phyloP scores from a whole-genome alignment of 2,329 filamentous ascomycete species.

The Tolypocladium pustulatum region DNA sequence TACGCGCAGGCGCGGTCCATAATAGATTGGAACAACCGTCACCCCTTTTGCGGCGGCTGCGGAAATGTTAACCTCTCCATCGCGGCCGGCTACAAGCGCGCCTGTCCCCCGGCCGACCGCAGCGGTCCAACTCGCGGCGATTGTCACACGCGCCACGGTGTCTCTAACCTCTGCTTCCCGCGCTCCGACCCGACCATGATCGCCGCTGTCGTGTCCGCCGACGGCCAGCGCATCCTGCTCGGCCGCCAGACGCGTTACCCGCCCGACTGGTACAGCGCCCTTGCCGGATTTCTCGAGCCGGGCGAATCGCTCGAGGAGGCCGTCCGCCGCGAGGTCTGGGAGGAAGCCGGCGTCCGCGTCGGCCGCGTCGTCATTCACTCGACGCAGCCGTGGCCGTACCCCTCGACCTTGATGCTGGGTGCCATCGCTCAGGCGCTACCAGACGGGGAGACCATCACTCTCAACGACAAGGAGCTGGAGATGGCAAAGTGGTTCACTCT shows the following conservation, averaged over 20 bases:
- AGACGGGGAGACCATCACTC: constrained; percentile 57
- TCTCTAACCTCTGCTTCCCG: constrained; percentile 88
- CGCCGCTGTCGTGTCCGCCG: constrained; percentile 77
- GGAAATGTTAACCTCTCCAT: constrained; percentile 71
- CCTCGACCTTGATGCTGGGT: constrained; percentile 74
- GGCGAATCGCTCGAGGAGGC: constrained; percentile 80
- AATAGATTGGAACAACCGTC: constrained; percentile 88
- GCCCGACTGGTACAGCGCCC: constrained; percentile 73
- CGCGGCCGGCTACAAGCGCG: constrained; percentile 70
- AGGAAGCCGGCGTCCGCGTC: constrained; percentile 68
- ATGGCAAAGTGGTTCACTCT: constrained; percentile 80
- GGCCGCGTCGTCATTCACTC: constrained; percentile 74
- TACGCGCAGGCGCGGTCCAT: constrained; percentile 83
- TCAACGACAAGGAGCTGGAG: constrained; percentile 88
- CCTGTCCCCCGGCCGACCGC: constrained; percentile 63
- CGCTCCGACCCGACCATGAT: constrained; percentile 93
- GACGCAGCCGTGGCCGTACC: constrained; percentile 82
- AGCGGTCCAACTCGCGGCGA: constrained; percentile 46
- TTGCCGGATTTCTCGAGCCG: constrained; percentile 79
- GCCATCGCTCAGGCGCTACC: constrained; percentile 80
- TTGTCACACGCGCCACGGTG: constrained; percentile 71
- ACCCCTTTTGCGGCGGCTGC: constrained; percentile 85
- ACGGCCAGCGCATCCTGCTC: constrained; percentile 68
- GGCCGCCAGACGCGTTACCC: constrained; percentile 82
- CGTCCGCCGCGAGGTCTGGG: constrained; percentile 75